Base-by-base conservation (phyloP, 2,329 filamentous ascomycete genomes). In the Eurotiales sp. region DNA sequence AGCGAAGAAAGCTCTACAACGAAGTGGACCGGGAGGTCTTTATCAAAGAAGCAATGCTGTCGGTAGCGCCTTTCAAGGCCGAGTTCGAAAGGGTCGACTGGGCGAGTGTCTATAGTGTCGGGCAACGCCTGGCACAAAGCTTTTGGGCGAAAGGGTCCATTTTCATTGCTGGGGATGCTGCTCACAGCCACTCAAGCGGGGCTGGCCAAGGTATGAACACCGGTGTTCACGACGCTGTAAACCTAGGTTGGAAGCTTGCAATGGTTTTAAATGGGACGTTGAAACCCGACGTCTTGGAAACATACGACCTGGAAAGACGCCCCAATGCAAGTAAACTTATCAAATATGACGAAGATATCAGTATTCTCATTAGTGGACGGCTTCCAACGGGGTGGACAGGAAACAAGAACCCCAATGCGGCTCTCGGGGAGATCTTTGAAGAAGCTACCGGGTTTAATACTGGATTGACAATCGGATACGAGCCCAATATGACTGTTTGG, bases 191-290 rank as follows among this genome's bases (percentile, higher is more conserved):
- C 15, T 53, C 54, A 12, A 50, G 46, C 3, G 50, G 52, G 7
- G 51, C 51, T 15, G 50, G 53, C 41, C 51, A 58, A 54, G 53
- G 49, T 15, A 27, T 69, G 64, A 67, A 67, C 48, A 57, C 60
- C 14, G 61, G 62, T 8, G 62, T 84, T 47, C 80, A 83, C 55
- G 81, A 84, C 55, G 54, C 72, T 17, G 76, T 79, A 58, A 81
- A 81, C 55, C 70, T 81, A 43, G 78, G 77, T 5, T 81, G 77
- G 78, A 81, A 81, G 58, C 67, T 81, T 12, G 74, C 68, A 2
- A 65, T 69, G 22, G 66, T 78, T 2, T 62, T 79, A 1, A 65
- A 58, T 10, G 70, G 72, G n/a, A 37, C 15, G 6, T 17, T 15
- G 15, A 6, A 21, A 8, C 15, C 15, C 2, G 4, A 3, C 7